Percentiles rank a stretch among this genome's conserved stretches.
These are phyloP conservation scores for Coemansia sp. DNA, from an alignment of 192 early-diverging fungal genomes.

Conservation along the genomic window DNA sequence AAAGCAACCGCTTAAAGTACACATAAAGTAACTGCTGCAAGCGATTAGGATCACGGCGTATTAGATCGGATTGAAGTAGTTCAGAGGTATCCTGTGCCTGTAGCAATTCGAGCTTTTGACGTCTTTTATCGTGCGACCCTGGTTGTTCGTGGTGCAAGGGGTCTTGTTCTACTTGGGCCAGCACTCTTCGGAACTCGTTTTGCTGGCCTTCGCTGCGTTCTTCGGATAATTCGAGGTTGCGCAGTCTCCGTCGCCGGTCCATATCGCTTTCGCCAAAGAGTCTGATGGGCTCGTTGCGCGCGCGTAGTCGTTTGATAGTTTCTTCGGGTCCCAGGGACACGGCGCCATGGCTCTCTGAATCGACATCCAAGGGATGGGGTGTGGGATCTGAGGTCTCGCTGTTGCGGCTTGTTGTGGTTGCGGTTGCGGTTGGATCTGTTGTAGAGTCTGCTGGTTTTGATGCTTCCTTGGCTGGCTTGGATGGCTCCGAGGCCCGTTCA, in stretches of 20 bases:
- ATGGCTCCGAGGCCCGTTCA: conserved; percentile 49
- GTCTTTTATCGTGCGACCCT: conserved; percentile 55
- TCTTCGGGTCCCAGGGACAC: conserved; percentile 64
- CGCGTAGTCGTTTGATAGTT: conserved; percentile 74
- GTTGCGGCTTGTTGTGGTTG: not conserved
- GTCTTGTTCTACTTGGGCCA: conserved; percentile 80
- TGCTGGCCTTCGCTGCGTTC: conserved; percentile 79
- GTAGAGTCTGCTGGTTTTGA: conserved; percentile 1
- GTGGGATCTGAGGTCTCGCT: not conserved
- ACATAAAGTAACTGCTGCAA: conserved; percentile 69
- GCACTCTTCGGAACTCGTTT: conserved; percentile 83
- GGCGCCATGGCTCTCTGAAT: conserved; percentile 2
- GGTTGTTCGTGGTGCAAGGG: conserved; percentile 72
- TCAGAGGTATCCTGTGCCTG: conserved; percentile 61
- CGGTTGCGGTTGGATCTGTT: not conserved
- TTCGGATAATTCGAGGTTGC: conserved; percentile 76
- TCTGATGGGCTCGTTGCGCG: conserved; percentile 83
- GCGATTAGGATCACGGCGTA: conserved; percentile 76
- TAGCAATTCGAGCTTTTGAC: conserved; percentile 39
- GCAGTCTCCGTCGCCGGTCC: conserved; percentile 74
- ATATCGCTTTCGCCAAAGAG: conserved; percentile 88
- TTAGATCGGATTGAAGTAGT: conserved; percentile 65
- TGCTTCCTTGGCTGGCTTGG: conserved; percentile 52
- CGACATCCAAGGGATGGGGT: not conserved
- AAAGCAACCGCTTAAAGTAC: conserved; percentile 79